Conservation (phyloP, 176 grass and related monocot species). For the Canna indica region DNA sequence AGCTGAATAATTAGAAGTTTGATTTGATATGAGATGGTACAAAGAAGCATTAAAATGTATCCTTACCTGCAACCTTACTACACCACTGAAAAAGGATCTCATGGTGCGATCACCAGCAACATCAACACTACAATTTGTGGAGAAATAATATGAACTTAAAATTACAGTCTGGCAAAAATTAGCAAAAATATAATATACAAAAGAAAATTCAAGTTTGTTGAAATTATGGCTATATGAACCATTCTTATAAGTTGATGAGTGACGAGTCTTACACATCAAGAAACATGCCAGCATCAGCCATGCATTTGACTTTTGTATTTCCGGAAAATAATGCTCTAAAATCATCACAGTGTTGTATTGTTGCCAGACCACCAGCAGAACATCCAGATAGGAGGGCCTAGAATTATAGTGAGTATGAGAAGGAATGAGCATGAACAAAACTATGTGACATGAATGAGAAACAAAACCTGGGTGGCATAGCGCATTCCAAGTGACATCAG, state of each 20-base stretch:
- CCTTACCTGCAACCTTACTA: slow-evolving; percentile 78
- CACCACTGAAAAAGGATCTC: slow-evolving; percentile 67
- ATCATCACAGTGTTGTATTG: slow-evolving; percentile 86
- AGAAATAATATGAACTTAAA: neutral
- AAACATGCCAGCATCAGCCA: slow-evolving; percentile 98
- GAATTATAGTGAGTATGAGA: slow-evolving; percentile 6
- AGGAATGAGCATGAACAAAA: neutral
- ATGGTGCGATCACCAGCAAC: slow-evolving; percentile 57
- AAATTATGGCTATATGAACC: neutral
- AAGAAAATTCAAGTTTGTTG: neutral
- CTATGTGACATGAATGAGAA: neutral
- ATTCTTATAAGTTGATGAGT: neutral
- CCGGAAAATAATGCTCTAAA: slow-evolving; percentile 62
- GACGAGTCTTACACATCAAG: slow-evolving; percentile 67
- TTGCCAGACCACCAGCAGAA: slow-evolving; percentile 89
- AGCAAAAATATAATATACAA: neutral
- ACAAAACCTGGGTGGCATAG: slow-evolving; percentile 64
- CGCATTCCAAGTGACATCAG: slow-evolving; percentile 83
- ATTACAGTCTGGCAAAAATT: neutral
- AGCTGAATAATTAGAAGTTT: neutral
- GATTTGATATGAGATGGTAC: neutral
- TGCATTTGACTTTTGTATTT: slow-evolving; percentile 77
- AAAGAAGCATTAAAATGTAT: neutral
- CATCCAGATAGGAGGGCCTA: slow-evolving; percentile 96
- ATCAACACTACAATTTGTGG: slow-evolving; percentile 43